phyloP scores from a whole-genome alignment of 2,329 filamentous ascomycete species.

The Calonectria henricotiae region DNA sequence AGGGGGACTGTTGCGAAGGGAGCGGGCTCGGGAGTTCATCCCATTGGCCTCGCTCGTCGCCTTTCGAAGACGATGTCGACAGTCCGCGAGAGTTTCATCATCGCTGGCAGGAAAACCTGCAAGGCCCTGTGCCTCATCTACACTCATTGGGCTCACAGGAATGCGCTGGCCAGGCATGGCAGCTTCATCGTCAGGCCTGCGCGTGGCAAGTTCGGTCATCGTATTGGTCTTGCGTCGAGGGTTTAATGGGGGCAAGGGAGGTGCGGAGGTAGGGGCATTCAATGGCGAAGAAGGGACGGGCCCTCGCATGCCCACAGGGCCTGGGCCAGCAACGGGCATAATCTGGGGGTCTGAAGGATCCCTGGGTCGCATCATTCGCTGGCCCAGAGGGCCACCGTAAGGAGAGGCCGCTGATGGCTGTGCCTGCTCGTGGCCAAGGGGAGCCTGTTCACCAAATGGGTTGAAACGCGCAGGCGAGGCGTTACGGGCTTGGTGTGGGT shows the following conservation, averaged over 20 bases:
- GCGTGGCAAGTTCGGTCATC: constrained; percentile 56
- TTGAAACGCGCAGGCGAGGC: constrained; percentile 48
- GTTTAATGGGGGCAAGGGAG: constrained; percentile 74
- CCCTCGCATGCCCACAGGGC: constrained; percentile 61
- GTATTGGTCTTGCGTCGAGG: constrained; percentile 68
- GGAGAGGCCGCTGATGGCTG: constrained; percentile 66
- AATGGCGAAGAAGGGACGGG: constrained; percentile 60
- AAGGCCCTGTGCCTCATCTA: constrained; percentile 52
- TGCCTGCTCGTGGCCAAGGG: constrained; percentile 57
- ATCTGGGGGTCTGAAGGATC: constrained; percentile 70
- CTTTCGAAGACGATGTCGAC: constrained; percentile 63
- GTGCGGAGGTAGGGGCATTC: constrained; percentile 58
- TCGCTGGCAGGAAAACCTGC: constrained; percentile 55
- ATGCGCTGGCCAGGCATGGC: constrained; percentile 42
- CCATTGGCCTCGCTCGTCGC: constrained; percentile 61
- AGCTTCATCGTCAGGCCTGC: constrained; percentile 57
- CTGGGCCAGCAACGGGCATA: constrained; percentile 64
- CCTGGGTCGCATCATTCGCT: constrained; percentile 63
- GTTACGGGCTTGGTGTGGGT: constrained; percentile 53
- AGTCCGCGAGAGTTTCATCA: constrained; percentile 56
- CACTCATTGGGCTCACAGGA: constrained; percentile 45
- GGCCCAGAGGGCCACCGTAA: constrained; percentile 25
- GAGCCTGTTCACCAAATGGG: constrained; percentile 43
- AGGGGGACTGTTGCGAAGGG: constrained; percentile 50
- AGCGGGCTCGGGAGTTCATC: constrained; percentile 53